phyloP scores from a whole-genome alignment of 805 yeast species.

The Sugiyamaella floridensis region DNA sequence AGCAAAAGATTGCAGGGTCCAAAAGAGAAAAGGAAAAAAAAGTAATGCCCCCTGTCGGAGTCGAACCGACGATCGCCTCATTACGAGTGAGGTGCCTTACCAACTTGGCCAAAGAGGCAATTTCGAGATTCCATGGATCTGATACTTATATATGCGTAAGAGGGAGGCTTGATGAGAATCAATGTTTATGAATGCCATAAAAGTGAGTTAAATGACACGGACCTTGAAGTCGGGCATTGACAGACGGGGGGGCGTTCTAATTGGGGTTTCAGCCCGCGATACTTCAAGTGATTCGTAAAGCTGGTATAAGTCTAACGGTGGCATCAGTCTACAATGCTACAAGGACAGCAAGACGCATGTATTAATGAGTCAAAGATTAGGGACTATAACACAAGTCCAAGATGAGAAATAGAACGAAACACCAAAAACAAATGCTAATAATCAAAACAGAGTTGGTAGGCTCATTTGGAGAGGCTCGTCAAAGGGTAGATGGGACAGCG shows the following conservation, averaged over 20 bases:
- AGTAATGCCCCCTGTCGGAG: slow-evolving; percentile 2
- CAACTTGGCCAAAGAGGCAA: slow-evolving; percentile 4
- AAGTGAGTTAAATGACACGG: no score
- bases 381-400: neutral
- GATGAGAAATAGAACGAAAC: neutral
- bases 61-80: slow-evolving; percentile 6
- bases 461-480: neutral
- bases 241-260: no score
- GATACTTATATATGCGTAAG: neutral
- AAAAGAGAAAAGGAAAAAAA: neutral
- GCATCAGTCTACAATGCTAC: no score
- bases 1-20: neutral
- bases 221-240: no score
- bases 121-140: neutral
- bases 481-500: no score
- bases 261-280: no score
- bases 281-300: no score
- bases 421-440: neutral
- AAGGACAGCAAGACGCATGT: no score
- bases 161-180: no score
- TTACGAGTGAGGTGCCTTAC: slow-evolving; percentile 6
- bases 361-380: neutral
- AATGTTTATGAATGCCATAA: no score
- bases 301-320: no score
- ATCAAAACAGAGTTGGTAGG: neutral